These are phyloP conservation scores for Gastrodia elata DNA, from an alignment of 106 monocot genomes.

Conservation along the genomic window DNA sequence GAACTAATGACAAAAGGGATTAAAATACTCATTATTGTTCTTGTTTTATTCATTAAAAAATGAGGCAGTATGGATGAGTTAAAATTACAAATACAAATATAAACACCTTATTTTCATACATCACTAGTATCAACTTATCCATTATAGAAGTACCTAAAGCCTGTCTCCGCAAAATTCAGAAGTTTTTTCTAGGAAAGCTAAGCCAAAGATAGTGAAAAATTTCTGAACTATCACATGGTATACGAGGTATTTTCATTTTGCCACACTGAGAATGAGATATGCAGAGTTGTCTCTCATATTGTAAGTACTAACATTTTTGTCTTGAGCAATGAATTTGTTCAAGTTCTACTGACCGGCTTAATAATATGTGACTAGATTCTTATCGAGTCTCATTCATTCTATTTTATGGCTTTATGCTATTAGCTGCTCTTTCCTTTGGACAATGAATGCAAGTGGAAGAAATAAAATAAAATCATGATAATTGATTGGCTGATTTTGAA, in stretches of 20 bases:
- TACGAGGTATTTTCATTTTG: neutral
- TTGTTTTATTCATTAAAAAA: neutral
- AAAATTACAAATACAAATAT: neutral
- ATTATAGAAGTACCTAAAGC: neutral
- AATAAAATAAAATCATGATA: neutral
- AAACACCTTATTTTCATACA: neutral
- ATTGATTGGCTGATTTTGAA: neutral
- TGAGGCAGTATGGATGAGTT: neutral
- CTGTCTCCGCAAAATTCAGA: neutral
- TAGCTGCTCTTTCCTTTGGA: neutral
- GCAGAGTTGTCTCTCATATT: neutral
- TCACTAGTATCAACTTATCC: neutral
- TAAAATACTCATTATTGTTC: neutral
- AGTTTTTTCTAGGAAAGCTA: neutral
- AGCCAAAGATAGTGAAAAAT: neutral
- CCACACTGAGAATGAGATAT: neutral
- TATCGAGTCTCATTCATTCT: neutral
- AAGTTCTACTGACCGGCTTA: neutral
- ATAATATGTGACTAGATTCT: neutral
- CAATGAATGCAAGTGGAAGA: neutral
- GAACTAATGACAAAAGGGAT: neutral
- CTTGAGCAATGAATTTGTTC: neutral
- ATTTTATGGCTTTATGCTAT: neutral
- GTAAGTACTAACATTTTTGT: neutral
- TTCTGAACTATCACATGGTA: neutral